phyloP scores from a whole-genome alignment of 768 basidiomycete genomes.

The Rhizopogon roseolus region DNA sequence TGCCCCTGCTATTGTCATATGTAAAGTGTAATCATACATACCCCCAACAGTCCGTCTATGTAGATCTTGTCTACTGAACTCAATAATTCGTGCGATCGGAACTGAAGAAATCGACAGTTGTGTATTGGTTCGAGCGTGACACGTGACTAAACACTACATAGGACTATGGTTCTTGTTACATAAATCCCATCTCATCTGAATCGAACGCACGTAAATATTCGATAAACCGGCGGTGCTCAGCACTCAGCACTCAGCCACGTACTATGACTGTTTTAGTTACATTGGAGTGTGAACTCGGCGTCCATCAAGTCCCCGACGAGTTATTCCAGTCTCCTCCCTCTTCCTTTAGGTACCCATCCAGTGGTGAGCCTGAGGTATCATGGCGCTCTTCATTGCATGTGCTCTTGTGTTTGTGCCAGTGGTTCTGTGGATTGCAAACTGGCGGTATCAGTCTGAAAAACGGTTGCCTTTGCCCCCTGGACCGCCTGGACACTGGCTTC shows the following conservation, averaged over 20 bases:
- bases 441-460: not conserved
- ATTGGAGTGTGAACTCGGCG: too few relatives aligned
- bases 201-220: too few relatives aligned
- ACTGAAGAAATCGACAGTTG: too few relatives aligned
- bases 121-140: too few relatives aligned
- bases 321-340: not conserved
- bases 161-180: too few relatives aligned
- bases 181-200: too few relatives aligned
- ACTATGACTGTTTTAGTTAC: too few relatives aligned
- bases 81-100: too few relatives aligned
- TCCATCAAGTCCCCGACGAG: too few relatives aligned
- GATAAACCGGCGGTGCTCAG: too few relatives aligned
- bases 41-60: not conserved
- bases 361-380: not conserved
- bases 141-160: too few relatives aligned
- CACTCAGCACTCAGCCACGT: too few relatives aligned
- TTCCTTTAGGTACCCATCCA: not conserved
- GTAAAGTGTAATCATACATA: not conserved
- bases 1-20: not conserved
- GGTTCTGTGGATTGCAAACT: not conserved
- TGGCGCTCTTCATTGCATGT: not conserved
- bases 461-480: constrained; percentile 18
- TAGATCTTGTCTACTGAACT: not conserved
- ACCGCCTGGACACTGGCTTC: constrained; percentile 19
- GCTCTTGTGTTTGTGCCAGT: not conserved